Evolutionary conservation across 805 yeast species (phyloP), one percentile per base, ranked within the genome.

Genomic region (Wickerhamiella sorbophila): DNA sequence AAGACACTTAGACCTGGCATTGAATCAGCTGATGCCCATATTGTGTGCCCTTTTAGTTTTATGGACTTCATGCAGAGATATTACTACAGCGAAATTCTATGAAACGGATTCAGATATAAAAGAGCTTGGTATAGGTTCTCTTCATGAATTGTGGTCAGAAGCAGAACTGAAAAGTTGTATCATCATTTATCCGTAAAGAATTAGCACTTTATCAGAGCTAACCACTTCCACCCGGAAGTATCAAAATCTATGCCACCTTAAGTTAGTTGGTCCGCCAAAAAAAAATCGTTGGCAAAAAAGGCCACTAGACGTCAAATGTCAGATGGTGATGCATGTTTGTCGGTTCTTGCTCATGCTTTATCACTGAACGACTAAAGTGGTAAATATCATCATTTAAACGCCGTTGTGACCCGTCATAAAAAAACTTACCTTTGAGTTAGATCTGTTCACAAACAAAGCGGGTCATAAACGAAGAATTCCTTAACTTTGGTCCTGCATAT

Each of bases 401-500:
- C 24, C 16, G 2, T 21, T 19, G 31, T 20, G 4, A 33, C 21
- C 31, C 8, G 17, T 12, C 22, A 24, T 37, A 22, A 16, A 31
- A 14, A 9, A 31, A 31, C 33, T 15, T 40, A 31, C 43, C 39
- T 27, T 40, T 22, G 9, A 10, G 29, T 38, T 38, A 20, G 36
- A 21, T 29, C 17, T 16, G 15, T 8, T 33, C 36, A 15, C 36
- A n/a, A 24, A 12, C n/a, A 22, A n/a, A 27, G 16, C 37, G 39
- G 50, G 54, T 52, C 55, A 52, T 52, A 50, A 51, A 52, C 55
- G 56, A 52, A 50, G 55, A 52, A 52, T 53, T 53, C 55, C 55
- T 52, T 36, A 47, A 43, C 44, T 31, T 47, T 53, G 50, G 55
- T 53, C 56, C 56, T 52, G 56, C 56, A 52, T 52, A 40, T 36